Percentiles rank a stretch among this genome's conserved stretches.
Conservation (phyloP, 2,329 filamentous ascomycete species). For the Aspergillus sp. region DNA sequence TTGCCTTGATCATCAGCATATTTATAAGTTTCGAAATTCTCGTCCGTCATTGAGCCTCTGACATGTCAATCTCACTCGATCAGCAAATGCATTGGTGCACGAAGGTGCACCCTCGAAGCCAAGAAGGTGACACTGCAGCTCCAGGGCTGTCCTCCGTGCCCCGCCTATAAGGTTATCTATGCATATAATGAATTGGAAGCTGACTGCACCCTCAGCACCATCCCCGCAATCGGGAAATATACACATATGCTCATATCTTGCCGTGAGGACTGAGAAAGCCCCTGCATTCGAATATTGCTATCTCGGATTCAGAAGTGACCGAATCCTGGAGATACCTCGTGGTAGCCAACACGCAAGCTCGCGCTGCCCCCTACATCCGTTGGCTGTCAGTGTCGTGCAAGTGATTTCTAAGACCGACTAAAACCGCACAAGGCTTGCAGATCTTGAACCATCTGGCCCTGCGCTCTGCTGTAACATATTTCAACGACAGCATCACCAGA, state of each 20-base stretch:
- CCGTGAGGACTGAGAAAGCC: neutral
- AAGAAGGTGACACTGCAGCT: slow-evolving; percentile 19
- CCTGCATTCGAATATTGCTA: neutral
- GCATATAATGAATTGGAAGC: neutral
- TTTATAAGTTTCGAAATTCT: neutral
- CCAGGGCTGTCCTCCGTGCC: slow-evolving; percentile 12
- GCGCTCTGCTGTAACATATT: neutral
- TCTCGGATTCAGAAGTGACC: neutral
- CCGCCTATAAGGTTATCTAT: slow-evolving; percentile 4
- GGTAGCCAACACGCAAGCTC: neutral
- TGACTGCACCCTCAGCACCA: too few species aligned
- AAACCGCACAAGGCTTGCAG: neutral
- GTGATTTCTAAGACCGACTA: neutral
- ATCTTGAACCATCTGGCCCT: neutral
- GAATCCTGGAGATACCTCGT: neutral
- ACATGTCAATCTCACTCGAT: neutral
- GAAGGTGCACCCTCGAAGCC: slow-evolving; percentile 9
- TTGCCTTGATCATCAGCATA: neutral
- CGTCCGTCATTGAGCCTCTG: neutral
- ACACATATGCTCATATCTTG: neutral
- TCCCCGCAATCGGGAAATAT: too few species aligned
- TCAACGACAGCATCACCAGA: neutral
- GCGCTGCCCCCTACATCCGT: neutral
- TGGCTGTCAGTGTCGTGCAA: neutral
- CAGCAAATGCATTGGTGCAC: slow-evolving; percentile 5